These are phyloP conservation scores for Citrus mangshanensis DNA, from an alignment of 345 rosid species.

Conservation along the genomic window DNA sequence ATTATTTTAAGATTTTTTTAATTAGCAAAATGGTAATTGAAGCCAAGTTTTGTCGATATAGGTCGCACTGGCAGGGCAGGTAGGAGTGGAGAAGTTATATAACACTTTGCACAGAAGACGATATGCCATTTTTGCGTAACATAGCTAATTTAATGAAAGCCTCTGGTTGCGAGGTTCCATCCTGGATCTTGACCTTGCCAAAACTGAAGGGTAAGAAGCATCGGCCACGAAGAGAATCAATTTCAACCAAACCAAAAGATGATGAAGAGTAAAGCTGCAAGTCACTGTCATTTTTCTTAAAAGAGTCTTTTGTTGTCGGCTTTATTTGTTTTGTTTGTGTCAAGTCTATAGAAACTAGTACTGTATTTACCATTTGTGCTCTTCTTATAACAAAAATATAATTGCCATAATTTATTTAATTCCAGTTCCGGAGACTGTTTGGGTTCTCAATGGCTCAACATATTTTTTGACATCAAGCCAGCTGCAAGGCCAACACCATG, in stretches of 20 bases:
- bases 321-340: background rate
- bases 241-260: slow-evolving; percentile 63
- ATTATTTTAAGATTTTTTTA: background rate
- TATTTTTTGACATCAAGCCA: background rate
- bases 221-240: slow-evolving; percentile 66
- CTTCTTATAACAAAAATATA: too few relatives aligned
- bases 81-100: slow-evolving; percentile 78
- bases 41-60: slow-evolving; percentile 18
- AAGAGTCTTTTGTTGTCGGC: background rate
- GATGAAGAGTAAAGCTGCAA: slow-evolving; percentile 15
- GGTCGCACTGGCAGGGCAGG: slow-evolving; percentile 97
- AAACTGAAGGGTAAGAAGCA: slow-evolving; percentile 83
- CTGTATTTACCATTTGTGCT: too few relatives aligned
- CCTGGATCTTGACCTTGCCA: slow-evolving; percentile 69
- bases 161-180: slow-evolving; percentile 91
- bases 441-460: background rate
- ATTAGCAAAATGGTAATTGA: background rate
- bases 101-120: slow-evolving; percentile 78
- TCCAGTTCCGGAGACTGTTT: too few relatives aligned
- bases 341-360: background rate
- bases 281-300: background rate
- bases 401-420: too few relatives aligned
- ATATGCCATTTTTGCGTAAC: slow-evolving; percentile 67
- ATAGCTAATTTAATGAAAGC: slow-evolving; percentile 80
- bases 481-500: background rate